Conservation (phyloP, 2,329 filamentous ascomycete genomes). For the Aspergillus chevalieri region DNA sequence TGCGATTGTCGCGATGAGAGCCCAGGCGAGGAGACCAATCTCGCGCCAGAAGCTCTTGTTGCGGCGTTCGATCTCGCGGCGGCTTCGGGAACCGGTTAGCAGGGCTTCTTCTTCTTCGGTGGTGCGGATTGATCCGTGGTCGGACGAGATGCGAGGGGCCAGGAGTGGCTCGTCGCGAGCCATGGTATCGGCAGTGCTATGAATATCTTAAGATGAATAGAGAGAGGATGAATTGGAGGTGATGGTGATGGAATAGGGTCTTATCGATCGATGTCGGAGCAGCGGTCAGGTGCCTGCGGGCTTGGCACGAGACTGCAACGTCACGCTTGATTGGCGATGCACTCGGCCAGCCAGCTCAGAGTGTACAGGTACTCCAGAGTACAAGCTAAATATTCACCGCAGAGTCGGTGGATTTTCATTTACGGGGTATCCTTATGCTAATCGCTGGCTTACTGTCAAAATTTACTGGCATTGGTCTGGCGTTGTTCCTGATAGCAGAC, state of each 20-base stretch:
- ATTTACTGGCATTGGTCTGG: too few relatives aligned
- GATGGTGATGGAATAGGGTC: not conserved
- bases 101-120: slow-evolving; percentile 59
- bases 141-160: slow-evolving; percentile 50
- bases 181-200: not conserved
- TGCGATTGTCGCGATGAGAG: slow-evolving; percentile 68
- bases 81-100: slow-evolving; percentile 49
- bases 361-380: too few relatives aligned
- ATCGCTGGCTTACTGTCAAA: too few relatives aligned
- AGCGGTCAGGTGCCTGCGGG: not conserved
- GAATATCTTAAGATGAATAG: not conserved
- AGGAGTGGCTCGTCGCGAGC: slow-evolving; percentile 46
- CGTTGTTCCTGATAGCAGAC: not conserved
- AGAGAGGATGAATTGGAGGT: not conserved
- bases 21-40: slow-evolving; percentile 73
- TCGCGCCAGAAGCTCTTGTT: slow-evolving; percentile 63
- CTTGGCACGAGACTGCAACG: not conserved
- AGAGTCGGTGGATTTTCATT: too few relatives aligned
- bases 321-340: not conserved
- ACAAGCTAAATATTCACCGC: not conserved
- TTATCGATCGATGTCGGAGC: not conserved
- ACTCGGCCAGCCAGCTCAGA: not conserved
- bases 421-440: too few relatives aligned
- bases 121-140: slow-evolving; percentile 50
- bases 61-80: slow-evolving; percentile 25